Base-by-base conservation (phyloP, 2,329 filamentous ascomycete species). In the Botrytis pseudocinerea region DNA sequence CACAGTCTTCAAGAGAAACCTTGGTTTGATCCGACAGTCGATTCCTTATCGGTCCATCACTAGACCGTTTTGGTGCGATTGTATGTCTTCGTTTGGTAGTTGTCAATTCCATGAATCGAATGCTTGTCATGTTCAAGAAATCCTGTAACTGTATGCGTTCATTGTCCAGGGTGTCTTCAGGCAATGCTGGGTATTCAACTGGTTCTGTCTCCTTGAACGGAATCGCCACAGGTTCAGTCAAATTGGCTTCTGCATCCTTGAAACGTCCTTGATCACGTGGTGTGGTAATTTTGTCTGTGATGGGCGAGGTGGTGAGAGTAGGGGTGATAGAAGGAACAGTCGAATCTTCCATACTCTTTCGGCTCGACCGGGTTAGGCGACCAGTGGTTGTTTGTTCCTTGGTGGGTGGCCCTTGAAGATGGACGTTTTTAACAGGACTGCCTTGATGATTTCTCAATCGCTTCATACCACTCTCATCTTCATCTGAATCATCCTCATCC, bases 41-140 rank as follows among this genome's bases (percentile, higher is more conserved):
- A 77, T 80, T 73, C 79, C 80, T 73, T 75, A 75, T 73, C 77
- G 69, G 48, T 71, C 74, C 76, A 80, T 84, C 60, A 78, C 81
- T 61, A 78, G 80, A 74, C 78, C 84, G 81, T 78, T 83, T 77
- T 22, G 90, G 90, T 4, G 89, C 92, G 63, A 92, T 90, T 0
- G 95, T 98, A 78, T 97, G 92, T 72, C 96, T 89, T 77, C 95
- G 88, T 81, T 98, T 98, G 1, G 95, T 98, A 0, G 95, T 97
- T n/a, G 92, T 97, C 68, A 99, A 86, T 81, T 99, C 96, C 93
- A 99, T 98, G 83, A 99, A 99, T 71, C 95, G 93, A 79, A 99
- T 97, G 74, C 93, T 97, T 3, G 95, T 98, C 90, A 97, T 91
- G 75, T 97, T 93, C 62, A 99, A 84, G 83, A 99, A 99, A 70